Conservation (phyloP, 805 yeast species). For the Kuraishia floccosa region DNA sequence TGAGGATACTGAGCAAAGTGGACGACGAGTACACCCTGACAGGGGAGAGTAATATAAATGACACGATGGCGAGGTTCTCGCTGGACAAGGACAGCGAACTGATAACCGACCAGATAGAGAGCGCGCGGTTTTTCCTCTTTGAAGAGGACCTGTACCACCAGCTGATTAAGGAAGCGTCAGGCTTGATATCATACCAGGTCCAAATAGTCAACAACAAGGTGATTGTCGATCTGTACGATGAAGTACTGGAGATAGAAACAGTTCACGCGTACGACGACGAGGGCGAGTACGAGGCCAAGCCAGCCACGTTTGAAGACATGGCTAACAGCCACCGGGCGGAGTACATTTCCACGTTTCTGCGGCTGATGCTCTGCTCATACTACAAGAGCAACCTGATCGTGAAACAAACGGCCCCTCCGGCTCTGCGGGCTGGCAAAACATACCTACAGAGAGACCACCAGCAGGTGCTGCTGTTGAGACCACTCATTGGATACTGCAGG, state of each 20-base stretch:
- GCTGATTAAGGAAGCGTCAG: constrained; percentile 63
- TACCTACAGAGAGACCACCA: constrained; percentile 11
- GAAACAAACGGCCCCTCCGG: constrained; percentile 30
- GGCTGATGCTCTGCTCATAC: constrained; percentile 50
- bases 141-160: constrained; percentile 85
- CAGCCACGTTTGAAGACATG: constrained; percentile 16
- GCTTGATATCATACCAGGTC: constrained; percentile 59
- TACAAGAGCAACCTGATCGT: constrained; percentile 33
- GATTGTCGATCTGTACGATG: constrained; percentile 52
- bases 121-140: constrained; percentile 65
- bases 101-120: constrained; percentile 46
- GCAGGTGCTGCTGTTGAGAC: constrained; percentile 37
- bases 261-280: constrained; percentile 27
- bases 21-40: constrained; percentile 42
- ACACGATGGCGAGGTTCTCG: constrained; percentile 8
- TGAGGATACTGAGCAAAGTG: constrained; percentile 44
- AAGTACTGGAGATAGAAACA: constrained; percentile 62
- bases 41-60: constrained; percentile 39
- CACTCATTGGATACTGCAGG: constrained; percentile 45
- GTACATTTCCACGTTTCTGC: constrained; percentile 37
- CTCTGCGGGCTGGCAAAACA: too few species aligned
- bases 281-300: constrained; percentile 20
- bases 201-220: constrained; percentile 53
- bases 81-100: constrained; percentile 4
- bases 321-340: constrained; percentile 31